Evolutionary conservation across 1,284 basidiomycete genomes (phyloP), one percentile per base, ranked within the genome.

Genomic region (Ganoderma multipileum): DNA sequence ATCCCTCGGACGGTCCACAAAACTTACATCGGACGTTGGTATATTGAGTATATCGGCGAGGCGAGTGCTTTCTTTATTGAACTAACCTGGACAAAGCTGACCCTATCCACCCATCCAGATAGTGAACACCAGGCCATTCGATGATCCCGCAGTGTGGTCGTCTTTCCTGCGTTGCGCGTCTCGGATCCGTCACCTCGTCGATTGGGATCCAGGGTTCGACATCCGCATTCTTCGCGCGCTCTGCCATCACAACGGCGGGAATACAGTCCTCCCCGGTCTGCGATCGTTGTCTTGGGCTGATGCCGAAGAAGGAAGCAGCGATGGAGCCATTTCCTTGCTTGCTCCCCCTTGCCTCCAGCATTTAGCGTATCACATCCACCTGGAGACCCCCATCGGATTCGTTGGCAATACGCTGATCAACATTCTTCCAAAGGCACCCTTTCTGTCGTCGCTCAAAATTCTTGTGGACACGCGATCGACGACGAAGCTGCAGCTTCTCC

Each of bases 101-200:
- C 2, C 9, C 33, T n/a, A 20, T 2, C 18, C 11, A 30, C 47
- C 38, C 8, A 23, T 12, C 4, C 55, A 58, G 55, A 14, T 36
- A 9, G 3, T 38, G n/a, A 38, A 38, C 7, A 23, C 36, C 3
- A 58, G 33, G 33, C 36, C 55, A 16, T 58, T 58, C 55, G 33
- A 58, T 6, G 33, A 58, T 58, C 36, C 55, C 20, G 7, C 20
- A 11, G 36, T 38, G 33, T 58, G 55, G 55, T 36, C 55, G 30
- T 23, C 20, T 36, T 58, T 58, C 55, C 33, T 58, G 33, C 55
- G 55, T 58, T 58, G 55, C 55, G 55, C 55, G n/a, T 58, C 55
- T 38, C 55, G 55, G 33, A 38, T 58, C 9, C 55, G 55, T n/a
- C 55, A 58, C 33, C 20, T 58, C 33, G 8, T 58, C 20, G 55